Conservation (phyloP, 495 filamentous ascomycete species). For the Elasticomyces elasticus region DNA sequence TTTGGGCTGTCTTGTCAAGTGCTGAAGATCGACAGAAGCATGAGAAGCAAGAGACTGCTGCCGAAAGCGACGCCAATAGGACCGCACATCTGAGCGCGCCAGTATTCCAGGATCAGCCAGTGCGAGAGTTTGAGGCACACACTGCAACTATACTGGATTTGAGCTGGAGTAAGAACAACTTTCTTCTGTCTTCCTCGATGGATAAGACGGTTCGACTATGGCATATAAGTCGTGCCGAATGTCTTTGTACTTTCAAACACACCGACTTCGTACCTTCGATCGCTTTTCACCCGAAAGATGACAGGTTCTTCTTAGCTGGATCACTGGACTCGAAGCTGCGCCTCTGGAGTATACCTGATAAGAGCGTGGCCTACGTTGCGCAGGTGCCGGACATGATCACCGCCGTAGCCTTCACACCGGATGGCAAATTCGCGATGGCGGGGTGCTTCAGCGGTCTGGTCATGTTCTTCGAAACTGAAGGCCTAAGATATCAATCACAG, state of each 20-base stretch:
- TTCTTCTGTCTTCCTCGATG: constrained; percentile 92
- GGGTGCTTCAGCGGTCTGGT: constrained; percentile 79
- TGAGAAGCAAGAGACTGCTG: constrained; percentile 49
- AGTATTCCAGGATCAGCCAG: constrained; percentile 72
- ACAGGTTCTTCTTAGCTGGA: constrained; percentile 92
- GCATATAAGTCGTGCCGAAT: constrained; percentile 79
- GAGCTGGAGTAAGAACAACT: constrained; percentile 99
- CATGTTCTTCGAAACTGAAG: constrained; percentile 91
- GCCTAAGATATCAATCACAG: constrained; percentile 70
- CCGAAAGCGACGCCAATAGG: constrained; percentile 38
- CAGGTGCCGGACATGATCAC: constrained; percentile 83
- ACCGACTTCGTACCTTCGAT: constrained; percentile 93
- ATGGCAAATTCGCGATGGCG: constrained; percentile 82
- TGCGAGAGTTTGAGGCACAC: constrained; percentile 75
- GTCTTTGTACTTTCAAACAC: constrained; percentile 91
- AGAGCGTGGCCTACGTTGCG: constrained; percentile 78
- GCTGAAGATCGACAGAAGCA: constrained; percentile 64
- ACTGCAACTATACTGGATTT: constrained; percentile 79
- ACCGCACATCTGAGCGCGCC: constrained; percentile 58
- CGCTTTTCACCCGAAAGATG: constrained; percentile 87
- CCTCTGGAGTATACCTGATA: constrained; percentile 96
- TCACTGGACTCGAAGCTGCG: constrained; percentile 86
- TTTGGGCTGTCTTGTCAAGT: constrained; percentile 84
- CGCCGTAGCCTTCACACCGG: constrained; percentile 84
- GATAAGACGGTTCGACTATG: constrained; percentile 95